Base-by-base conservation (phyloP, 2,329 filamentous ascomycete species). In the Fusarium illudens region DNA sequence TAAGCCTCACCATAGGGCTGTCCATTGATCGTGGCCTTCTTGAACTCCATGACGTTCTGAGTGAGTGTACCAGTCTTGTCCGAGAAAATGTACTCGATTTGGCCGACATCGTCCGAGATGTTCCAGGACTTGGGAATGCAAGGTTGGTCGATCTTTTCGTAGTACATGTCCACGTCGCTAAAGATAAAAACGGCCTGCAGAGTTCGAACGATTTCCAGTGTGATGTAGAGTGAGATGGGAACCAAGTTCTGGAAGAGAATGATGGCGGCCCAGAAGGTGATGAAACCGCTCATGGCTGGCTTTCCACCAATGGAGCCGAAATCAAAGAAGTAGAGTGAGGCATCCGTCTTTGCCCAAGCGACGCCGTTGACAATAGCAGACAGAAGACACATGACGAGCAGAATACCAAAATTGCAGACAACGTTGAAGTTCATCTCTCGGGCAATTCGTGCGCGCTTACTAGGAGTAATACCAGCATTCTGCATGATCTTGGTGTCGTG, bases 31-130 rank as follows among this genome's bases (percentile, higher is more conserved):
- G 94, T 97, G 58, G 92, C 94, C 80, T 99, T 99, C 80, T 98
- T 99, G 87, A 98, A 99, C 78, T 99, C 96, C 96, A 99, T 98
- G 84, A 94, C 91, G 76, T 98, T 98, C 81, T 96, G 96, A 6
- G 95, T 98, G 71, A 98, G 83, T 1, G 95, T 98, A 25, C 95
- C 95, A 0, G 95, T 98, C 84, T 98, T 98, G 83, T 98, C 95
- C 1, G 94, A 97, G 79, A 99, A 99, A 71, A 99, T 97, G 82
- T 98, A 99, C 80, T 98, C 96, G 66, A 99, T 97, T 80, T 99
- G 96, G 12, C 96, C 96, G 48, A 99, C 85, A 74, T 99, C 96
- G 76, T 99, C 96, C 1, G 95, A 98, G 52, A 99, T 98, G 77
- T 98, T 99, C 96, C 96, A 99, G 0, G 94, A 94, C 76, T 98